phyloP scores from a whole-genome alignment of 202 grass and related monocot species.

The Setaria italica region DNA sequence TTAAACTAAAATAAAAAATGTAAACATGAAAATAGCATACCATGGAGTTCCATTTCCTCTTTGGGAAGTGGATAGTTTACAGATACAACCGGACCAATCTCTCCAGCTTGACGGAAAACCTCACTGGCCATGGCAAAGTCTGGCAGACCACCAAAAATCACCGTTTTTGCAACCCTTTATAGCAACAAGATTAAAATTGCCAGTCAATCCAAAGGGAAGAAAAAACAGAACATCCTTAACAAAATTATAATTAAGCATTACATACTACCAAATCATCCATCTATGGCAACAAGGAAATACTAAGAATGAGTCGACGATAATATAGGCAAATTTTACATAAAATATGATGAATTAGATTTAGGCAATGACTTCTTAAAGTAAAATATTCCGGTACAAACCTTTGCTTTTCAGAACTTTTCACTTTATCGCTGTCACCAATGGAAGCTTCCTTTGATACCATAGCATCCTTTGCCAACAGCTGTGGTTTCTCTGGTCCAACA shows the following conservation, averaged over 20 bases:
- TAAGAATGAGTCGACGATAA: neutral
- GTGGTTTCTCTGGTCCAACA: slow-evolving; percentile 47
- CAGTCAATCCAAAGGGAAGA: neutral
- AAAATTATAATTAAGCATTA: neutral
- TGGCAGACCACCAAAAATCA: slow-evolving; percentile 76
- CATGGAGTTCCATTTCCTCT: slow-evolving; percentile 77
- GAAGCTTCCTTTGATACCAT: slow-evolving; percentile 32
- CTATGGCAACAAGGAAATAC: neutral
- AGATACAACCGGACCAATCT: slow-evolving; percentile 75
- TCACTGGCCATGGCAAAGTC: slow-evolving; percentile 75
- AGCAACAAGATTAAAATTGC: neutral
- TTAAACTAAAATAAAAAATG: slow-evolving; percentile 15
- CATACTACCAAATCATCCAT: neutral
- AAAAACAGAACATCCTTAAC: slow-evolving; percentile 17
- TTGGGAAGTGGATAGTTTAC: slow-evolving; percentile 85
- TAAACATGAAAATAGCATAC: slow-evolving; percentile 50
- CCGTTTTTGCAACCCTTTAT: slow-evolving; percentile 85
- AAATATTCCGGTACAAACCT: slow-evolving; percentile 52
- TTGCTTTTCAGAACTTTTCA: slow-evolving; percentile 85
- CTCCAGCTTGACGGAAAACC: slow-evolving; percentile 78
- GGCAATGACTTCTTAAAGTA: slow-evolving; percentile 24
- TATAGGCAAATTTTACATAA: neutral
- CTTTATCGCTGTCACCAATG: slow-evolving; percentile 43
- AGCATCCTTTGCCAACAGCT: slow-evolving; percentile 36
- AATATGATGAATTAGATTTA: slow-evolving; percentile 22